A percentile compares a stretch with the other conserved stretches of the same genome.
These are phyloP conservation scores for Clitopilus hobsonii DNA, from an alignment of 768 basidiomycete genomes.

Conservation along the genomic window DNA sequence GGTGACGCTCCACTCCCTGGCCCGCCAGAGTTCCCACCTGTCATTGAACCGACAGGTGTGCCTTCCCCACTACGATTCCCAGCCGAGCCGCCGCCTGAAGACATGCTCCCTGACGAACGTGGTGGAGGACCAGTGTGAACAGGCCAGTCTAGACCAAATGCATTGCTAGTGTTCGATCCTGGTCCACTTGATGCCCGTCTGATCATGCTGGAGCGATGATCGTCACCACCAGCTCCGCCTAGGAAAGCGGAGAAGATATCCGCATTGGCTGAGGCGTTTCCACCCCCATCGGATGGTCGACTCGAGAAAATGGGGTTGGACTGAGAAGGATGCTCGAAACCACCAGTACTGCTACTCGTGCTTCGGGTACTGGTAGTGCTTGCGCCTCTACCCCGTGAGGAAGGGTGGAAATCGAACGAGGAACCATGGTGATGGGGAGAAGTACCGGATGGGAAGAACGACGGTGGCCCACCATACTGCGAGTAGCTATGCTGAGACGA, in stretches of 20 bases:
- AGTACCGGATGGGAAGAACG: slow-evolving; percentile 1
- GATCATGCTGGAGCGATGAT: slow-evolving; percentile 12
- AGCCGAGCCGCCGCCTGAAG: background rate
- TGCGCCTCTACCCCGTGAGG: slow-evolving; percentile 4
- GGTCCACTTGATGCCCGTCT: slow-evolving; percentile 4
- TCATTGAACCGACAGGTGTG: background rate
- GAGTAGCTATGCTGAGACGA: slow-evolving; percentile 7
- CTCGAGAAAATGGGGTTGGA: background rate
- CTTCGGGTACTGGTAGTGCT: background rate
- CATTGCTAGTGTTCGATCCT: slow-evolving; percentile 7
- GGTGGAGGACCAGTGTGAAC: slow-evolving; percentile 16
- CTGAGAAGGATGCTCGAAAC: background rate
- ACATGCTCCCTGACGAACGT: background rate
- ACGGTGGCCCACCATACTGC: slow-evolving; percentile 1
- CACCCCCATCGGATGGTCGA: slow-evolving; percentile 10
- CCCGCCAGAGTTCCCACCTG: background rate
- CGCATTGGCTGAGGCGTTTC: slow-evolving; percentile 12
- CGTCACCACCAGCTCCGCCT: slow-evolving; percentile 18
- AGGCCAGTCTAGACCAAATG: slow-evolving; percentile 30
- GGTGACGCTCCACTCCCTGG: background rate
- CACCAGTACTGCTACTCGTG: background rate
- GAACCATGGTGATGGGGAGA: slow-evolving; percentile 8
- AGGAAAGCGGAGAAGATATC: slow-evolving; percentile 20
- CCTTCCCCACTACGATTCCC: background rate
- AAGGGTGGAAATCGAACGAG: slow-evolving; percentile 20